Percentiles rank a stretch among this genome's conserved stretches.
Evolutionary conservation across 768 basidiomycete genomes (phyloP).

Genomic region (Melanogaster broomeanus): DNA sequence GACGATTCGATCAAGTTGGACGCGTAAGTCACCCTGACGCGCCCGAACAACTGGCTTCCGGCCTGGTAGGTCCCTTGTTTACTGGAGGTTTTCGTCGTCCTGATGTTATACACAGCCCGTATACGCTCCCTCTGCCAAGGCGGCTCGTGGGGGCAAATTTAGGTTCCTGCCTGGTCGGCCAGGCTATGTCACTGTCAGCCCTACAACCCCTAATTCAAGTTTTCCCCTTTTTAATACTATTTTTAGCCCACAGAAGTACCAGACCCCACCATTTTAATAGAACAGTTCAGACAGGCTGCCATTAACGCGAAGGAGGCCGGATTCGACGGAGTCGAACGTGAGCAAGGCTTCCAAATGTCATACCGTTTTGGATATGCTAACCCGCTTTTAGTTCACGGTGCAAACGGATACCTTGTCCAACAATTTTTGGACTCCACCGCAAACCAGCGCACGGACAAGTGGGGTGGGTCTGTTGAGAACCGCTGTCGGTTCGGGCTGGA

Average conservation of each 20-base stretch:
- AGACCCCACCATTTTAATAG: constrained; percentile 43
- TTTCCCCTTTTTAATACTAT: neutral
- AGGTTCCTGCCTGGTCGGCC: constrained; percentile 38
- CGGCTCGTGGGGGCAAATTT: constrained; percentile 44
- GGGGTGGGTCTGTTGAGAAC: constrained; percentile 61
- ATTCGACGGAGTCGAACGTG: constrained; percentile 57
- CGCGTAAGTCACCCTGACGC: constrained; percentile 39
- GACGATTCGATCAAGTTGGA: constrained; percentile 32
- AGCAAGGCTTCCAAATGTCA: constrained; percentile 12
- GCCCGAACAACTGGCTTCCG: constrained; percentile 40
- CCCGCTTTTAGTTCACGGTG: constrained; percentile 40
- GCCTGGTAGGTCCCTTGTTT: constrained; percentile 23
- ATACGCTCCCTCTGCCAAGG: constrained; percentile 45
- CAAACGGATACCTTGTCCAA: constrained; percentile 45
- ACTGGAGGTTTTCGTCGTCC: neutral
- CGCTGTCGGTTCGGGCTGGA: constrained; percentile 56
- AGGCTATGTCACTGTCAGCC: constrained; percentile 42
- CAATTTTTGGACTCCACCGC: constrained; percentile 52
- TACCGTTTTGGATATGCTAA: neutral
- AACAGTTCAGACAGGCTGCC: constrained; percentile 45
- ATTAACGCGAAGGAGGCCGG: constrained; percentile 52
- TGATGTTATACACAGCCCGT: constrained; percentile 34
- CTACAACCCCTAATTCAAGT: neutral
- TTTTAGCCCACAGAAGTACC: constrained; percentile 41
- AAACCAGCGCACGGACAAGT: constrained; percentile 57